phyloP scores from a whole-genome alignment of 2,329 filamentous ascomycete species.

The Pestalotiopsis sp. region DNA sequence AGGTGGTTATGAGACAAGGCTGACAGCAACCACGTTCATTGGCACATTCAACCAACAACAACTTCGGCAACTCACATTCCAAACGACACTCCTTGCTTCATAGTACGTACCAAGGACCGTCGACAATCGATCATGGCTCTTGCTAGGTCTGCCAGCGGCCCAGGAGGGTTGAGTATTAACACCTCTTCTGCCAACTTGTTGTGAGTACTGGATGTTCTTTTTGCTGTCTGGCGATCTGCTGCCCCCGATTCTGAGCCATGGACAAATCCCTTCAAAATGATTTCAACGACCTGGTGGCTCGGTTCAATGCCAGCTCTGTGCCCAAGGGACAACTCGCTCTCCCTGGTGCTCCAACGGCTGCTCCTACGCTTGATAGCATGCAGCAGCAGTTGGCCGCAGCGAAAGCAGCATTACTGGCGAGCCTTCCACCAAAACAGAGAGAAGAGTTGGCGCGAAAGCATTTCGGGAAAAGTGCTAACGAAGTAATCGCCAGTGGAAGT shows the following conservation, averaged over 20 bases:
- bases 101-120: background rate
- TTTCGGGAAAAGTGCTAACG: background rate
- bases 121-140: conserved; percentile 37
- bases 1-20: conserved; percentile 4
- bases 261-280: background rate
- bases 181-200: conserved; percentile 61
- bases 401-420: background rate
- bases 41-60: background rate
- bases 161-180: conserved; percentile 65
- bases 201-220: conserved; percentile 38
- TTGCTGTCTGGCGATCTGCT: conserved; percentile 15
- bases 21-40: conserved; percentile 1
- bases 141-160: conserved; percentile 61
- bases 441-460: background rate
- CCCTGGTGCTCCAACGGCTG: background rate
- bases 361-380: background rate
- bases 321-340: no score
- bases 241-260: background rate
- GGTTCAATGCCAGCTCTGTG: no score
- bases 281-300: no score
- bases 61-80: background rate
- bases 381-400: background rate
- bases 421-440: background rate
- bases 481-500: background rate
- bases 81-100: background rate